Percentiles rank a stretch among this genome's conserved stretches.
Evolutionary conservation across 345 rosid genomes (phyloP).

Genomic region (Brassica napus): DNA sequence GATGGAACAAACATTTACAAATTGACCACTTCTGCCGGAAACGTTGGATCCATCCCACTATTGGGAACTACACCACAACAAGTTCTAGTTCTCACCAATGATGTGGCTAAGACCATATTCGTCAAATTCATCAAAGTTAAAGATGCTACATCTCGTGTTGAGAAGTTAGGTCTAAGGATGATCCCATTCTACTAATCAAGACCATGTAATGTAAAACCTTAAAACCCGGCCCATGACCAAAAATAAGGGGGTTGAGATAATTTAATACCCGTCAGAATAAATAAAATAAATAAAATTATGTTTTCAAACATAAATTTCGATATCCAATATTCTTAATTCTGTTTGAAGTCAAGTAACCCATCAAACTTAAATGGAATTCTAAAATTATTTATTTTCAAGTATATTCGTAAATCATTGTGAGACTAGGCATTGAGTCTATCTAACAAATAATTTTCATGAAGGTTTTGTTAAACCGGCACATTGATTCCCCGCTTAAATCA

Average conservation of each 20-base stretch:
- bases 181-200: slow-evolving; percentile 14
- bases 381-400: background rate
- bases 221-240: background rate
- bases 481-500: background rate
- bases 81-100: slow-evolving; percentile 13
- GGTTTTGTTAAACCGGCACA: background rate
- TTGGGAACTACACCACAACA: background rate
- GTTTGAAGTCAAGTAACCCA: background rate
- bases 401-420: background rate
- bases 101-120: background rate
- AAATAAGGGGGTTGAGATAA: background rate
- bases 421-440: background rate
- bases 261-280: background rate
- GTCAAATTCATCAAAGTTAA: slow-evolving; percentile 3
- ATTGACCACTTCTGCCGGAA: background rate
- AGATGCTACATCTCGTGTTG: background rate
- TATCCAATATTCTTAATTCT: background rate
- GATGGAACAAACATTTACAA: slow-evolving; percentile 13
- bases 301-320: background rate
- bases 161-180: slow-evolving; percentile 28
- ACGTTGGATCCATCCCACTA: slow-evolving; percentile 1
- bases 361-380: background rate
- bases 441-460: background rate
- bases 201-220: background rate
- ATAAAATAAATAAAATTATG: too few species aligned